Evolutionary conservation across 2,329 filamentous ascomycete genomes (phyloP).

Genomic region (Fusarium illudens): DNA sequence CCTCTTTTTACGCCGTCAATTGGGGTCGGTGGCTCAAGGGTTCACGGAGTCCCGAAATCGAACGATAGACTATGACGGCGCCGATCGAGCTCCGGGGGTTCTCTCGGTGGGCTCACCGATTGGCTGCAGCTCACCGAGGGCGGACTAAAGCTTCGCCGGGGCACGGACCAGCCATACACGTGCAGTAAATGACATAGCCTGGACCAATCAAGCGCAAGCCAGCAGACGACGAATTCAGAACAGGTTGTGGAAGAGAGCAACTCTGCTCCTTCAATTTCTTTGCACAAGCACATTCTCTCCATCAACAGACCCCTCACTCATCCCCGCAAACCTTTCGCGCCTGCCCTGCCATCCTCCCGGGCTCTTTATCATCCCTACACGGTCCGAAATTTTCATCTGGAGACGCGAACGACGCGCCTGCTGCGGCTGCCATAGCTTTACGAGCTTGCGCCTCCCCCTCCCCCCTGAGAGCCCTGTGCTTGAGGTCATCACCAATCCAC

Average conservation of each 20-base stretch:
- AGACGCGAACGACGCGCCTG: conserved; percentile 26
- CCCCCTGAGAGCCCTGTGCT: conserved; percentile 22
- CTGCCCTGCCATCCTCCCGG: conserved; percentile 9
- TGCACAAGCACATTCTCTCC: conserved; percentile 18
- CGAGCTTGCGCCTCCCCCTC: conserved; percentile 9
- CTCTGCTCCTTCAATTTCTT: conserved; percentile 24
- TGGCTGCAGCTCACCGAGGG: conserved; percentile 12
- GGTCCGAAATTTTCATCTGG: not conserved
- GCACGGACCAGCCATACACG: conserved; percentile 32
- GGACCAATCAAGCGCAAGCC: conserved; percentile 35
- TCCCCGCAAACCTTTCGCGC: conserved; percentile 12
- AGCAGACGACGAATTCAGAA: conserved; percentile 37
- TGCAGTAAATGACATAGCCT: conserved; percentile 40
- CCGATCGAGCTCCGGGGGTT: conserved; percentile 7
- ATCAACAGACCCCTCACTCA: conserved; percentile 23
- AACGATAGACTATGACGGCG: conserved; percentile 36
- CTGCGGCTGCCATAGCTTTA: not conserved
- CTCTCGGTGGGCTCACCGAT: conserved; percentile 28
- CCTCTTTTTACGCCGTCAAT: conserved; percentile 16
- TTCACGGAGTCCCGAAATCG: conserved; percentile 28
- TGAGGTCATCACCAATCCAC: conserved; percentile 4
- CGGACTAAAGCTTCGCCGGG: conserved; percentile 42
- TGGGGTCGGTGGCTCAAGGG: not conserved
- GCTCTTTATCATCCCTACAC: conserved; percentile 2
- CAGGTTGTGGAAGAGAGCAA: conserved; percentile 31